Evolutionary conservation across 768 basidiomycete genomes (phyloP).

Genomic region (Russula foetens): DNA sequence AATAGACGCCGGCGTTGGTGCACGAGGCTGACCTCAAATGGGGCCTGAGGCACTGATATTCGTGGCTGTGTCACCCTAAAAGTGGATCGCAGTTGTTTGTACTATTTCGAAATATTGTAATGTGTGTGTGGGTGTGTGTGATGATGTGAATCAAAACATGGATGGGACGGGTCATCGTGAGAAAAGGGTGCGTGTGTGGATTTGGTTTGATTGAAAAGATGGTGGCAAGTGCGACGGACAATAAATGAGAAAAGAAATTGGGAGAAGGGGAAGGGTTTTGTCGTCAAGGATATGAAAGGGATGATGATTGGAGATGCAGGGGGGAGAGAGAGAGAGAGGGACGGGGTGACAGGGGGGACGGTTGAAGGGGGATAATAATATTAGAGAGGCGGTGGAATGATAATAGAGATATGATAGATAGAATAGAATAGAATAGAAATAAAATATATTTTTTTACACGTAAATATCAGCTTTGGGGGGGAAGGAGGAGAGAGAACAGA

Average conservation of each 20-base stretch:
- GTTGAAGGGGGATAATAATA: too few species aligned
- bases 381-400: too few species aligned
- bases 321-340: background rate
- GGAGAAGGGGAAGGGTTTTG: background rate
- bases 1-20: conserved; percentile 2
- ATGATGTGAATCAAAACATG: background rate
- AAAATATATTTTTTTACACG: too few species aligned
- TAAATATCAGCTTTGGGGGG: conserved; percentile 12
- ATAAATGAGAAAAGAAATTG: too few species aligned
- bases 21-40: conserved; percentile 14
- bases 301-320: conserved; percentile 1
- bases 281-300: background rate
- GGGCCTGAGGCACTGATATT: conserved; percentile 17
- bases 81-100: background rate
- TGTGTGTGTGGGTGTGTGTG: too few species aligned
- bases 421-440: background rate
- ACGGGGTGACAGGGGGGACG: too few species aligned
- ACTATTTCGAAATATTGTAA: background rate
- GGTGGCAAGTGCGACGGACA: too few species aligned
- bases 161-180: background rate
- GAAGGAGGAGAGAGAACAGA: background rate
- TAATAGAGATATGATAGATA: too few species aligned
- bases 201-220: background rate
- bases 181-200: background rate
- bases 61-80: conserved; percentile 17